Evolutionary conservation across 257 asterid species (phyloP), one percentile per base, ranked within the genome.

Genomic region (Verbena officinalis): DNA sequence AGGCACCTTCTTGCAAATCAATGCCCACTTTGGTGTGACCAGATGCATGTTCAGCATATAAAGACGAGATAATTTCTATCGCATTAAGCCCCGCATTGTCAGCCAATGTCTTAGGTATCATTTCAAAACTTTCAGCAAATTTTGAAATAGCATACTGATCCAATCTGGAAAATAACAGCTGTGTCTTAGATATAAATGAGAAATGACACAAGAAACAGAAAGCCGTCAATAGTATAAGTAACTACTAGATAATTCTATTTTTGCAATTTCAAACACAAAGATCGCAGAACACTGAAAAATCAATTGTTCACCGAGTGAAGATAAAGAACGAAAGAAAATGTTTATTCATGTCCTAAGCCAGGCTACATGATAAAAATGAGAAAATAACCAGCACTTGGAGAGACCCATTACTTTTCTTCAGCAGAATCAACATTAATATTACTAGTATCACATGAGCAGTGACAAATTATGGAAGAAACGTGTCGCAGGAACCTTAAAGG

Each of bases 71-170:
- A 30, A 90, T 84, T 78, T 94, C 99, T 75, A 88, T 84, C 3
- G 99, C 93, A 78, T 85, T 94, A 49, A 94, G 95, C 72, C 99
- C 99, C 30, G 96, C 99, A 83, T 94, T 94, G 52, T 94, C 99
- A 33, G 99, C 90, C 77, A 94, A 73, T n/a, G 85, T 94, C 73
- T 88, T 90, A 7, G 96, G 98, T 55, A 94, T 67, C 96, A 90
- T 86, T 79, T 94, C 99, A 82, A 94, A 94, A 71, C 99, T 84
- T 81, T 90, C 99, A 10, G 96, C 96, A 77, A 94, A 90, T 62
- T 94, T 94, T 57, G 96, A 87, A 73, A 94, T 86, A 17, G 96
- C 99, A 75, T 88, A 88, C 77, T 94, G 98, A 82, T 94, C 99
- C 79, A 94, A 73, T 66, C 99, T 94, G 95, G 67, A 75, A 66